Conservation (phyloP, 257 asterid species). For the Perilla frutescens region DNA sequence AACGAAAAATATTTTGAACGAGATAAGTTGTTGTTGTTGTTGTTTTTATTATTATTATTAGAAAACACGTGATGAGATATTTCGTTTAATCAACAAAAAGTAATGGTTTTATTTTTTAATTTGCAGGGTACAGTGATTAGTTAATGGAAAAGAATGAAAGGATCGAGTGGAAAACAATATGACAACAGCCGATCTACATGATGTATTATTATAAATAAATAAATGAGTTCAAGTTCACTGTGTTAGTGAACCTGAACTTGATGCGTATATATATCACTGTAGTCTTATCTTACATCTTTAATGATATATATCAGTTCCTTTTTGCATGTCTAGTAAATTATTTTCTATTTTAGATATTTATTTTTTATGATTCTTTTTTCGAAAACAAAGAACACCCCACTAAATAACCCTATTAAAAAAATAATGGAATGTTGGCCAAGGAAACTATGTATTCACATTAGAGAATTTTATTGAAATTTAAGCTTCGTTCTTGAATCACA, state of each 20-base stretch:
- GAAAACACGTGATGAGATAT: too few relatives aligned
- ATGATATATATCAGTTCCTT: neutral
- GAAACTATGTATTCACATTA: too few relatives aligned
- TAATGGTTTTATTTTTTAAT: too few relatives aligned
- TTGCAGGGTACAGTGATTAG: slow-evolving; percentile 22
- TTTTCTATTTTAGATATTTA: neutral
- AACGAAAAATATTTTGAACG: too few relatives aligned
- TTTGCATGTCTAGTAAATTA: neutral
- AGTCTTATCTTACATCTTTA: neutral
- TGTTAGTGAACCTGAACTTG: slow-evolving; percentile 9
- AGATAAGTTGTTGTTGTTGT: too few relatives aligned
- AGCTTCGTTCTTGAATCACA: too few relatives aligned
- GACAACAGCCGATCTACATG: neutral
- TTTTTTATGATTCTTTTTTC: neutral
- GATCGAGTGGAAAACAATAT: neutral
- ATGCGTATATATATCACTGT: neutral
- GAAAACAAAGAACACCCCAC: too few relatives aligned
- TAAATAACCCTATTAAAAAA: too few relatives aligned
- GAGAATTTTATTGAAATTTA: too few relatives aligned
- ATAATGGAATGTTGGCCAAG: too few relatives aligned
- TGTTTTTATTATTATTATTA: too few relatives aligned
- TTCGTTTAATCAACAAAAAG: too few relatives aligned
- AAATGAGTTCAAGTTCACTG: neutral
- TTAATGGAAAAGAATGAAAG: neutral
- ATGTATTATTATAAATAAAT: slow-evolving; percentile 5